phyloP scores from a whole-genome alignment of 148 eudicot species.

The Rhododendron ovatum region DNA sequence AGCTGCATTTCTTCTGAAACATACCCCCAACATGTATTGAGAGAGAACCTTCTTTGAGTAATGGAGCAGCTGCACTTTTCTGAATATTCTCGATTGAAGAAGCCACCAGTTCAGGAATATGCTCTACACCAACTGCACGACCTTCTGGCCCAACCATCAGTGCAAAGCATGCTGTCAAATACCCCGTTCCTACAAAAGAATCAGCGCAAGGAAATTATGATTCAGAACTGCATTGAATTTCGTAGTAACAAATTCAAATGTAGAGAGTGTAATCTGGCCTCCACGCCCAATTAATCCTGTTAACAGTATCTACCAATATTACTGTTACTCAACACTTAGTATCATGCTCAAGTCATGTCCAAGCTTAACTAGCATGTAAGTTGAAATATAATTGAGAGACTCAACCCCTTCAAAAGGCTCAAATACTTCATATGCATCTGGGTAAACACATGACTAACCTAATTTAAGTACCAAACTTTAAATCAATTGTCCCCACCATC shows the following conservation, averaged over 20 bases:
- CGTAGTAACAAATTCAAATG: not conserved
- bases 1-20: constrained; percentile 3
- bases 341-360: not conserved
- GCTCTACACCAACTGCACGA: constrained; percentile 88
- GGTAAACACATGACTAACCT: not conserved
- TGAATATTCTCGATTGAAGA: constrained; percentile 62
- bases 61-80: constrained; percentile 78
- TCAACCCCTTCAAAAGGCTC: not conserved
- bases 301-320: not conserved
- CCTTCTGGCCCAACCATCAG: constrained; percentile 90
- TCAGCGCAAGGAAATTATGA: not conserved
- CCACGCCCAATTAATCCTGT: not conserved
- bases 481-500: not conserved
- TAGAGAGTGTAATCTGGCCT: not conserved
- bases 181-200: constrained; percentile 72
- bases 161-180: constrained; percentile 95
- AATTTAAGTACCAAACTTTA: not conserved
- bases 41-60: constrained; percentile 67
- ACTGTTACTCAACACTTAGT: not conserved
- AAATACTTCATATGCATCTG: not conserved
- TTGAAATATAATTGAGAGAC: not conserved
- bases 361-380: not conserved
- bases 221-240: not conserved
- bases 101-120: constrained; percentile 77
- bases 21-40: constrained; percentile 81